Evolutionary conservation across 2,329 filamentous ascomycete genomes (phyloP), one percentile per base, ranked within the genome.

Genomic region (Hymenoscyphus fraxineus): DNA sequence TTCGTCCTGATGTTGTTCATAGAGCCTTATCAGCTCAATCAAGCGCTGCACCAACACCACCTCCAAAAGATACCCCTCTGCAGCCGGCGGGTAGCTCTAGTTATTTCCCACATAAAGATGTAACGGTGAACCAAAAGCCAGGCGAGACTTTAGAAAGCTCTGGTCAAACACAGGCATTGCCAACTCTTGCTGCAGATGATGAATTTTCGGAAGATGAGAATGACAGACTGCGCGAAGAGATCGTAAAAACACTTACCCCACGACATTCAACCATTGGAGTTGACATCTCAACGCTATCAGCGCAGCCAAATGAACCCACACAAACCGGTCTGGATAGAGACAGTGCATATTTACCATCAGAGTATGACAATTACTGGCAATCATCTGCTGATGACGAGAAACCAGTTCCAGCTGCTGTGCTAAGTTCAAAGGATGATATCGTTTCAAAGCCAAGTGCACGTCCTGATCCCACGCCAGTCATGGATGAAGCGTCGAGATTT

Each of bases 211-310:
- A 74, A 65, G 85, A 88, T 68, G 89, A 92, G 71, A 92, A 85
- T 71, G 90, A 93, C 68, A 81, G 84, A 63, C 75, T 93, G 58
- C 83, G 87, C 35, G 88, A 91, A 65, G 91, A 93, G 70, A 93
- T 93, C 62, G 86, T 92, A 61, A 86, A 85, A 64, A 90, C 86
- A 54, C 79, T 93, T 1, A 87, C 82, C 62, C 83, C 87, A 0
- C 73, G 79, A 13, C 77, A 77, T 38, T 71, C 77, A 15, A 47
- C 62, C 6, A 63, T 62, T 51, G 60, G 27, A 15, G 58, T 60
- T 13, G 60, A 64, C 16, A 67, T 71, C 22, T 67, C 61, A 35
- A 55, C 58, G 19, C 12, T 62, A 12, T 41, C 61, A 32, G 64
- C 66, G 47, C 57, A 60, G 13, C 27, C 58, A 2, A 62, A 65